A percentile compares a stretch with the other conserved stretches of the same genome.
Evolutionary conservation across 257 asterid genomes (phyloP).

Genomic region (Buddleja alternifolia): DNA sequence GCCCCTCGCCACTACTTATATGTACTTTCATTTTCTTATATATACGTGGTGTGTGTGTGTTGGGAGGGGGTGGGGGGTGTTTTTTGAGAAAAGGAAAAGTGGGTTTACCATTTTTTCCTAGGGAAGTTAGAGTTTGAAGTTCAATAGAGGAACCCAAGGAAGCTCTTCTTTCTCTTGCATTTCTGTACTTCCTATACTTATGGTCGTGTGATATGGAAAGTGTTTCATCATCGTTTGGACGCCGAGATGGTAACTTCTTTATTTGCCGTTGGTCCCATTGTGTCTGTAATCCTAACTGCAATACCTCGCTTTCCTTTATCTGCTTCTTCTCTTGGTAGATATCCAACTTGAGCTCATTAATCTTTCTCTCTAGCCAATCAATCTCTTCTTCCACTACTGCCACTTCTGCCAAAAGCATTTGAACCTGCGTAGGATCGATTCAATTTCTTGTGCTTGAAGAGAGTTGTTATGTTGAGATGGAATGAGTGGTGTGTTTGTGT

Average conservation of each 20-base stretch:
- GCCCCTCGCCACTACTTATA: too few species aligned
- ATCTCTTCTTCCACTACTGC: constrained; percentile 74
- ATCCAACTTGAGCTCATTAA: constrained; percentile 54
- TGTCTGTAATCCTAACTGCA: constrained; percentile 44
- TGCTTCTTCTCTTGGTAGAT: constrained; percentile 56
- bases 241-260: constrained; percentile 44
- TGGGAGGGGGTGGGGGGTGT: too few species aligned
- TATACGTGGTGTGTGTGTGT: too few species aligned
- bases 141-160: constrained; percentile 63
- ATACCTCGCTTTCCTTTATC: constrained; percentile 48
- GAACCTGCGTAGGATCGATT: constrained; percentile 55
- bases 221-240: constrained; percentile 42
- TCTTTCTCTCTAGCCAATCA: constrained; percentile 65
- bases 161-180: constrained; percentile 57
- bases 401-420: constrained; percentile 73
- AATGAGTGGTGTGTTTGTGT: too few species aligned
- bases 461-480: too few species aligned
- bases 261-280: constrained; percentile 41
- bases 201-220: constrained; percentile 49
- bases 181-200: constrained; percentile 42
- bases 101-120: constrained; percentile 39
- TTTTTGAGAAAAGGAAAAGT: neutral
- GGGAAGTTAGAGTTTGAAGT: constrained; percentile 38
- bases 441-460: too few species aligned
- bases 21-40: too few species aligned